phyloP scores from a whole-genome alignment of 2,329 filamentous ascomycete genomes.

The Neonectria neomacrospora region DNA sequence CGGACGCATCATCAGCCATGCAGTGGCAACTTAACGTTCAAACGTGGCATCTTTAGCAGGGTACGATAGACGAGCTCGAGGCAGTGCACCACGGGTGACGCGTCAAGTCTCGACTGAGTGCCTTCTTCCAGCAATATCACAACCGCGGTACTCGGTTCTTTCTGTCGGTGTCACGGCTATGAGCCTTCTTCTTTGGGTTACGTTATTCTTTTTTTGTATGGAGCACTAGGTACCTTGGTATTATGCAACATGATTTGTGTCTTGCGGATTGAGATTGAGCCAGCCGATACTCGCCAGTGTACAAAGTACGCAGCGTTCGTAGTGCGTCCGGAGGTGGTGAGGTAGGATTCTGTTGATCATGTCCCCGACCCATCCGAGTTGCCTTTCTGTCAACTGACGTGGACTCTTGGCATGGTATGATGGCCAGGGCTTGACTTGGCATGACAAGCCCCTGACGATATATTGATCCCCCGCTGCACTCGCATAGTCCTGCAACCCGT shows the following conservation, averaged over 20 bases:
- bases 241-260: background rate
- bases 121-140: too few relatives aligned
- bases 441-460: background rate
- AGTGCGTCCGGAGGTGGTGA: too few relatives aligned
- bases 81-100: background rate
- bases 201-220: background rate
- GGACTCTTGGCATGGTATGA: background rate
- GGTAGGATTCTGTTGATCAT: background rate
- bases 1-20: background rate
- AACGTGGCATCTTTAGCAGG: background rate
- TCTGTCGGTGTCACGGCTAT: background rate
- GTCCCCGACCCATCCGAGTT: background rate
- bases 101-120: background rate
- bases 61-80: background rate
- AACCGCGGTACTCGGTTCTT: background rate
- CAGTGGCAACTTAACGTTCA: background rate
- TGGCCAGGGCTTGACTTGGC: background rate
- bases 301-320: background rate
- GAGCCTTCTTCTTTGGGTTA: background rate
- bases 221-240: background rate
- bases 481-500: background rate
- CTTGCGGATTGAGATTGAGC: background rate
- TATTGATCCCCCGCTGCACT: background rate
- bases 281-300: background rate
- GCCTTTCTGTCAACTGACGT: background rate